These are phyloP conservation scores for Brassica rapa DNA, from an alignment of 345 rosid species.

Conservation along the genomic window DNA sequence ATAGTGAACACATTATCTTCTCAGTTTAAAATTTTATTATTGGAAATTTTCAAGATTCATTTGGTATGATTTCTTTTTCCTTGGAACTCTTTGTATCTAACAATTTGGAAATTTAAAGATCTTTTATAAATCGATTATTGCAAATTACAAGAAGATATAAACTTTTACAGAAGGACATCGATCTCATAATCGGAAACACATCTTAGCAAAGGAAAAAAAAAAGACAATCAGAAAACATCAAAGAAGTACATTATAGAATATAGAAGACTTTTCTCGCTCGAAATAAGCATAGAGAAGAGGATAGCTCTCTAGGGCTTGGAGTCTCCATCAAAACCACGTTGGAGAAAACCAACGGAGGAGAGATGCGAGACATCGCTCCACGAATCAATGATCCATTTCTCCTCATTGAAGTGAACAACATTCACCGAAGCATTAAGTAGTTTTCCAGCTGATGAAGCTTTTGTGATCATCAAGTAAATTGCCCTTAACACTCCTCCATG, in stretches of 20 bases:
- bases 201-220: not conserved
- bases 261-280: not conserved
- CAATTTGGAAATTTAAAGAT: not conserved
- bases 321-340: constrained; percentile 13
- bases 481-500: constrained; percentile 46
- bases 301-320: constrained; percentile 10
- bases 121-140: not conserved
- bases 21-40: no score
- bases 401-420: constrained; percentile 28
- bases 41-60: no score
- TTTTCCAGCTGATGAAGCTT: constrained; percentile 40
- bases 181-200: not conserved
- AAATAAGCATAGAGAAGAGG: not conserved
- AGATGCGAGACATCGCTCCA: constrained; percentile 42
- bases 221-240: not conserved
- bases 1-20: no score
- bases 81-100: no score
- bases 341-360: not conserved
- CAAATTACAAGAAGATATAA: not conserved
- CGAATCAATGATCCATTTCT: constrained; percentile 33
- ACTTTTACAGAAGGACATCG: not conserved
- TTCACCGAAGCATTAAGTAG: constrained; percentile 42
- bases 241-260: not conserved
- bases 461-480: constrained; percentile 36
- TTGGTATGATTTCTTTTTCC: no score